Conservation (phyloP, 345 rosid genomes). For the Jatropha curcas region DNA sequence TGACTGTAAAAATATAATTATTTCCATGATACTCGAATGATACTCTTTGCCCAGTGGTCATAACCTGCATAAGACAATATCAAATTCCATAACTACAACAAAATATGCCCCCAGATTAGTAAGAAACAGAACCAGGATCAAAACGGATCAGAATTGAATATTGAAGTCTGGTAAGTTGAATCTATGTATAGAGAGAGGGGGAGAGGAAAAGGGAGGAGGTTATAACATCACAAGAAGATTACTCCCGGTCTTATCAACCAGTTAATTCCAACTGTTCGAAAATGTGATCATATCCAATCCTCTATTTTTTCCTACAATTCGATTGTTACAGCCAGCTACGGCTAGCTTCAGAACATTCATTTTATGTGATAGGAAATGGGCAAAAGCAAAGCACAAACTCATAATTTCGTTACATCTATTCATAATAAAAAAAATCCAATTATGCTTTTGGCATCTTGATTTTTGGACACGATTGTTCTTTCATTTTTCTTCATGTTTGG, state of each 20-base stretch:
- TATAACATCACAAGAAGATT: not conserved
- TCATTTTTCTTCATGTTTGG: not conserved
- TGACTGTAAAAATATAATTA: constrained; percentile 82
- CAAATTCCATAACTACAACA: constrained; percentile 3
- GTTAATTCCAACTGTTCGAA: not conserved
- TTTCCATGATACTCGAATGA: constrained; percentile 89
- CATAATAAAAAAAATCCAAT: not conserved
- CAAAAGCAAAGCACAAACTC: not conserved
- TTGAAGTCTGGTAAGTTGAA: not conserved
- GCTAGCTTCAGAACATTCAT: not conserved
- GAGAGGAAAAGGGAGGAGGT: not conserved
- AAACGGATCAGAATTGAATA: not conserved
- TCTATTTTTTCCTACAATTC: not conserved
- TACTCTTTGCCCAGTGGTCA: constrained; percentile 88
- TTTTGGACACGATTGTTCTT: not conserved
- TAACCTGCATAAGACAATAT: constrained; percentile 51
- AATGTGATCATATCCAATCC: not conserved
- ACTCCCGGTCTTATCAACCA: not conserved
- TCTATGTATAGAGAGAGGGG: not conserved
- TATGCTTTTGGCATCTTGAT: too few relatives aligned
- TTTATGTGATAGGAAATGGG: not conserved
- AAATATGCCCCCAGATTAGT: not conserved
- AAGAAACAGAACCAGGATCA: not conserved
- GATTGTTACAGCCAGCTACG: not conserved
- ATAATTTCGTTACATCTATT: not conserved